Base-by-base conservation (phyloP, 1,284 basidiomycete genomes). In the Cutaneotrichosporon cavernicola region DNA sequence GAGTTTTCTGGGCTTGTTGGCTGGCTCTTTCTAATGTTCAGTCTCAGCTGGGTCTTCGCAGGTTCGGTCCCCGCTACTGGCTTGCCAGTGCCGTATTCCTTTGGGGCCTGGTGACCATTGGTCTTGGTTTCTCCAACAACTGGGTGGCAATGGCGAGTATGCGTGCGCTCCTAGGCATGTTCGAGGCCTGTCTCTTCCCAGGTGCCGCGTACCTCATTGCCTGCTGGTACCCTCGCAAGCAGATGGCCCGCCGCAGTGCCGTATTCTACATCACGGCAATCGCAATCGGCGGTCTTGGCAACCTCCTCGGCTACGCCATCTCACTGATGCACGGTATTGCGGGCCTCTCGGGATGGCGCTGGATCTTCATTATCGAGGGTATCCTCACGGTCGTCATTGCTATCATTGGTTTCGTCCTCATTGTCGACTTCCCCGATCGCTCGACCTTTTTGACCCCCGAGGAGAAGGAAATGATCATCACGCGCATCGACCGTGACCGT, bases 401-500 rank as follows among this genome's bases (percentile, higher is more conserved):
- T 8, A 13, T 76, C 34, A 32, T 76, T 31, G 74, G 73, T 16
- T 64, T 59, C 43, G 61, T 76, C 43, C 57, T 74, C 38, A 67
- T 76, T 34, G 76, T 80, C 65, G 81, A 83, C 71, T 82, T 83
- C 77, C 83, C 83, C 22, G 81, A 83, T 70, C 77, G 80, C 70
- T 76, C 75, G 57, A 81, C 68, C 26, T 83, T 83, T 76, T 73
- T 84, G 22, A 76, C 69, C 3, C 65, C 66, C 4, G 75, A 79
- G 22, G 76, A 83, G 66, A 77, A 72, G 46, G 71, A 72, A 38
- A 73, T 81, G 66, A 72, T 82, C 58, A 69, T 77, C 26, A 71
- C 75, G 18, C 75, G 82, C 34, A 80, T 84, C 63, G 69, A 83
- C 60, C 67, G 70, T 36, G 83, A 83, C 74, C 78, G 83, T 51